Percentiles rank a stretch among this genome's conserved stretches.
Evolutionary conservation across 1,139 yeast genomes (phyloP).

Genomic region (Suhomyces maxii): DNA sequence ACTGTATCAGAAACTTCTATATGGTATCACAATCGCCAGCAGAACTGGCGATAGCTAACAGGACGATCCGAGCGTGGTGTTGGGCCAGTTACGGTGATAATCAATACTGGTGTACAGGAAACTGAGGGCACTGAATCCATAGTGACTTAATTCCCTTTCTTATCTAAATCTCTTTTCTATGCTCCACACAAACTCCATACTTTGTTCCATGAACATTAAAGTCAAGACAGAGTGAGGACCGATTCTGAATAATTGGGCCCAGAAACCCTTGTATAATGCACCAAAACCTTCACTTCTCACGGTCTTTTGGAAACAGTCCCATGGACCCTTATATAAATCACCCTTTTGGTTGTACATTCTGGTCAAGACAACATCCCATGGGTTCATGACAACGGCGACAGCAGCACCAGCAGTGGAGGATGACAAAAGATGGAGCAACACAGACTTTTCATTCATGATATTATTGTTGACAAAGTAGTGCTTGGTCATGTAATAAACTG

Average conservation of each 20-base stretch:
- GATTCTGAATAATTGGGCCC: constrained; percentile 86
- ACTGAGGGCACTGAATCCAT: too few species aligned
- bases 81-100: too few species aligned
- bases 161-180: constrained; percentile 30
- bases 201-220: constrained; percentile 92
- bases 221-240: constrained; percentile 95
- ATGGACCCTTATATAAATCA: constrained; percentile 76
- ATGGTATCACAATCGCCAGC: too few species aligned
- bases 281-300: constrained; percentile 76
- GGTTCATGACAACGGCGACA: constrained; percentile 94
- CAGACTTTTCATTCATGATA: constrained; percentile 58
- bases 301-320: constrained; percentile 86
- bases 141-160: too few species aligned
- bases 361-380: constrained; percentile 93
- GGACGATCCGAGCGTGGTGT: too few species aligned
- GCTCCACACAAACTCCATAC: constrained; percentile 61
- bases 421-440: constrained; percentile 70
- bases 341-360: constrained; percentile 95
- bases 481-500: constrained; percentile 84
- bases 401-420: constrained; percentile 86
- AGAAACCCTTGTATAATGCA: constrained; percentile 92
- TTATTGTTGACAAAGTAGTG: constrained; percentile 46
- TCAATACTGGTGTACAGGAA: too few species aligned
- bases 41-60: too few species aligned
- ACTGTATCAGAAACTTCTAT: too few species aligned